Percentiles rank a stretch among this genome's conserved stretches.
These are phyloP conservation scores for Pyrus pyrifolia DNA, from an alignment of 306 rosid genomes.

Conservation along the genomic window DNA sequence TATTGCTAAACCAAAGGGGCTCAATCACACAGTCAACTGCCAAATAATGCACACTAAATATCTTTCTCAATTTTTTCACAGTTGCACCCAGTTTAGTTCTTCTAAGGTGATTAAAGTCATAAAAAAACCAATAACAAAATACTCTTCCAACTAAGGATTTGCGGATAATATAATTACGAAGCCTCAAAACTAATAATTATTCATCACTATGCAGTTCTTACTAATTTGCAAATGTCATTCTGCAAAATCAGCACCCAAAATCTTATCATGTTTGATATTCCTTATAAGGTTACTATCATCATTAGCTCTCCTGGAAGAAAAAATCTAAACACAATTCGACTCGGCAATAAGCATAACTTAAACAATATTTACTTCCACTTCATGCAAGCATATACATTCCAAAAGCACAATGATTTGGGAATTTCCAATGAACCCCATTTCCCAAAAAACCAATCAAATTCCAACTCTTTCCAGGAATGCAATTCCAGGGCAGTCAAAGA, in stretches of 20 bases:
- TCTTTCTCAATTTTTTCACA: neutral
- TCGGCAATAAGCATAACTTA: neutral
- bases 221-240: neutral
- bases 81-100: neutral
- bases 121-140: neutral
- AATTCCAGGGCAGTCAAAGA: neutral
- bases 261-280: neutral
- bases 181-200: neutral
- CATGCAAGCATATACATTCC: neutral
- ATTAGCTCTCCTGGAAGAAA: neutral
- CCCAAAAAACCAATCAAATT: conserved; percentile 1
- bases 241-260: neutral
- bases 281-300: neutral
- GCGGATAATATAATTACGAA: neutral
- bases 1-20: neutral
- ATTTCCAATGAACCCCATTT: neutral
- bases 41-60: neutral
- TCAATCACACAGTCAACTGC: neutral
- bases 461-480: neutral
- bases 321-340: neutral
- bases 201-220: neutral
- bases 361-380: neutral
- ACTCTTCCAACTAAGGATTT: neutral
- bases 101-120: neutral
- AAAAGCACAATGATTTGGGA: neutral